A percentile compares a stretch with the other conserved stretches of the same genome.
phyloP scores from a whole-genome alignment of 1,284 basidiomycete species.

The Melampsora americana region DNA sequence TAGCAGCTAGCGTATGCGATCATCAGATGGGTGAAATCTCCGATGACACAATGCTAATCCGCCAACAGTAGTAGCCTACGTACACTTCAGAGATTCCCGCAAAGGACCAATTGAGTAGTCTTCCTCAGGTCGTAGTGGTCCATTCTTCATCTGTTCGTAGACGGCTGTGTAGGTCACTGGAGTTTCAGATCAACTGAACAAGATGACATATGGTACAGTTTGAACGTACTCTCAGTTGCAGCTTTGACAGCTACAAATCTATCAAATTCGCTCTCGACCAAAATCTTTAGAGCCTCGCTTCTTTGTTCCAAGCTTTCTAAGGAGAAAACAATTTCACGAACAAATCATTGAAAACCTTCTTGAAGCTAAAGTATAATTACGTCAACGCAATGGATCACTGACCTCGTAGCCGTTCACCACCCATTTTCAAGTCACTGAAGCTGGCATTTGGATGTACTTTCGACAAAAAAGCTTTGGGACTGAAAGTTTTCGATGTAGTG shows the following conservation, averaged over 20 bases:
- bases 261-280: slow-evolving; percentile 98
- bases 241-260: slow-evolving; percentile 96
- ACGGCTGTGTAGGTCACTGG: slow-evolving; percentile 61
- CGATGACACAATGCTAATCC: background rate
- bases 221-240: slow-evolving; percentile 75
- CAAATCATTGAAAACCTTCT: slow-evolving; percentile 60
- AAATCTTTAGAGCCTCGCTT: slow-evolving; percentile 84
- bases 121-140: slow-evolving; percentile 69
- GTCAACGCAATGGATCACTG: background rate
- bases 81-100: slow-evolving; percentile 77
- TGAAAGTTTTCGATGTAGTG: slow-evolving; percentile 88
- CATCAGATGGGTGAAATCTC: slow-evolving; percentile 3
- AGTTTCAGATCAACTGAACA: background rate
- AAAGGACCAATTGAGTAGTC: slow-evolving; percentile 82
- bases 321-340: background rate
- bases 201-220: background rate
- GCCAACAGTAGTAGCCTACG: slow-evolving; percentile 48
- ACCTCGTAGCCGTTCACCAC: slow-evolving; percentile 56
- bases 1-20: slow-evolving; percentile 62
- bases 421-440: slow-evolving; percentile 79
- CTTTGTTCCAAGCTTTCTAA: slow-evolving; percentile 72
- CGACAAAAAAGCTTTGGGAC: slow-evolving; percentile 88
- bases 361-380: slow-evolving; percentile 51
- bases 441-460: slow-evolving; percentile 92
- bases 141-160: slow-evolving; percentile 87